Conservation (phyloP, 805 yeast species). For the Lachancea quebecensis region DNA sequence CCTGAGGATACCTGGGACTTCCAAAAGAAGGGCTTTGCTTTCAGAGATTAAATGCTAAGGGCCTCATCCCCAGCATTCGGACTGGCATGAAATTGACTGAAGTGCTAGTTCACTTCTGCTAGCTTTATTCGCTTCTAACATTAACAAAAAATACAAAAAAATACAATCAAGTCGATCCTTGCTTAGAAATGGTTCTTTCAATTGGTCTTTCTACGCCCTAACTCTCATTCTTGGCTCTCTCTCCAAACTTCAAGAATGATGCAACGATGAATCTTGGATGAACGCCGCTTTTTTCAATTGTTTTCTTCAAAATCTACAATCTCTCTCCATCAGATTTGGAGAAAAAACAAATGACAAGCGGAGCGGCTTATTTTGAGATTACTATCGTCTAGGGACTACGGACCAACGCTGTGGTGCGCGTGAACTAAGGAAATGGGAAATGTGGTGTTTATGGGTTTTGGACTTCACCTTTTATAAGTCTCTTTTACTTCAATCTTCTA, state of each 20-base stretch:
- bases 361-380: not conserved
- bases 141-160: conserved; percentile 1
- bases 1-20: conserved; percentile 93
- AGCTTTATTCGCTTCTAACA: not conserved
- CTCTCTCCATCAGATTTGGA: not conserved
- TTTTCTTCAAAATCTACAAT: not conserved
- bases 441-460: conserved; percentile 7
- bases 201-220: not conserved
- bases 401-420: conserved; percentile 8
- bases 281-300: not conserved
- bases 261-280: not conserved
- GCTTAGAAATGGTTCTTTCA: not conserved
- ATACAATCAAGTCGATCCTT: not conserved
- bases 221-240: not conserved
- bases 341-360: not conserved
- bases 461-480: conserved; percentile 6
- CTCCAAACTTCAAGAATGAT: not conserved
- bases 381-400: not conserved
- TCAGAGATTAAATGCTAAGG: conserved; percentile 16
- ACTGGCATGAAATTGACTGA: too few species aligned
- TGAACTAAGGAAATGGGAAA: conserved; percentile 7
- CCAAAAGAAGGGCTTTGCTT: conserved; percentile 39
- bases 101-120: not conserved
- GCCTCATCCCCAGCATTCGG: too few species aligned
- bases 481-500: not conserved